Conservation (phyloP, 2,329 filamentous ascomycete genomes). For the Clarireedia hainanense region DNA sequence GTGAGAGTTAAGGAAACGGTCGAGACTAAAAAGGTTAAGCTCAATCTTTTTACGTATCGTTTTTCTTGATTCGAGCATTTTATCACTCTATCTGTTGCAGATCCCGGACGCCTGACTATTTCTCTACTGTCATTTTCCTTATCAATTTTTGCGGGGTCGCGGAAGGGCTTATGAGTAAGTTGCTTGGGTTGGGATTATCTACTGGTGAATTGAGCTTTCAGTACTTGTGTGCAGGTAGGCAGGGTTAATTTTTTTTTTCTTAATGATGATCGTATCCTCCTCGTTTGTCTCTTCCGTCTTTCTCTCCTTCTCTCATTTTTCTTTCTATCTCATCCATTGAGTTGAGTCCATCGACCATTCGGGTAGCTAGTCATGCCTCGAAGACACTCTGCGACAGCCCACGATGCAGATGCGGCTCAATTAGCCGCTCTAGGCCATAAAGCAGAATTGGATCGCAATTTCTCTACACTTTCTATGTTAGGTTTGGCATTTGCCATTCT, state of each 20-base stretch:
- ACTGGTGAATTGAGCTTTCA: no score
- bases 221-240: background rate
- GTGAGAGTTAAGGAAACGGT: no score
- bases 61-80: background rate
- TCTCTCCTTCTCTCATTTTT: background rate
- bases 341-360: background rate
- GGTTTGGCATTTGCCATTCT: constrained; percentile 52
- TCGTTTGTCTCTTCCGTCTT: background rate
- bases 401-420: constrained; percentile 29
- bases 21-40: background rate
- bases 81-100: no score
- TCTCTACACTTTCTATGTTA: constrained; percentile 48
- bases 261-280: background rate
- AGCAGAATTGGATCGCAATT: constrained; percentile 45
- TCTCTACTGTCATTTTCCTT: constrained; percentile 4
- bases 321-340: background rate
- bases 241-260: background rate
- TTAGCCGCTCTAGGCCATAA: constrained; percentile 43
- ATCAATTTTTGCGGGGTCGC: constrained; percentile 7
- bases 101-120: background rate
- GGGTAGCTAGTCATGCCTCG: background rate
- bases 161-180: background rate
- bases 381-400: background rate
- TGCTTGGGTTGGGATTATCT: no score
- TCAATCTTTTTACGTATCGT: constrained; percentile 4